A percentile compares a stretch with the other conserved stretches of the same genome.
These are phyloP conservation scores for Torrubiella hemipterigena DNA, from an alignment of 2,329 filamentous ascomycete genomes.

Conservation along the genomic window DNA sequence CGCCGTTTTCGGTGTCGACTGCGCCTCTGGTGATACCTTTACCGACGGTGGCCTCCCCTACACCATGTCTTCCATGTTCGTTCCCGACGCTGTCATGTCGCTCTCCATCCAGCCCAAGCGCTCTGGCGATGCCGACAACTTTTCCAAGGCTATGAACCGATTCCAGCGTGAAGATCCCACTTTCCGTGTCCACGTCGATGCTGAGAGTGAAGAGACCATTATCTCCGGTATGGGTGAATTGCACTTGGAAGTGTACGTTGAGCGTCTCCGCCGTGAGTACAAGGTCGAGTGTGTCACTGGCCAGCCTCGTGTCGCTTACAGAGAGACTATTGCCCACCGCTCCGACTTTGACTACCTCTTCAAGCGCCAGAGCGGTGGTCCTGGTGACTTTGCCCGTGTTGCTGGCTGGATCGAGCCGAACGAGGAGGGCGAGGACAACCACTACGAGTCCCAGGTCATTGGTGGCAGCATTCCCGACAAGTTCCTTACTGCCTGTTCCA, in stretches of 20 bases:
- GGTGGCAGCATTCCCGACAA: slow-evolving; percentile 93
- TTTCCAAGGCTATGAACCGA: slow-evolving; percentile 96
- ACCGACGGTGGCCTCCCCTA: slow-evolving; percentile 88
- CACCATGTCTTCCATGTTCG: slow-evolving; percentile 96
- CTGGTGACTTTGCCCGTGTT: slow-evolving; percentile 90
- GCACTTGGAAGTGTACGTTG: slow-evolving; percentile 93
- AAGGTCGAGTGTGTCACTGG: slow-evolving; percentile 93
- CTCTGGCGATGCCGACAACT: slow-evolving; percentile 82
- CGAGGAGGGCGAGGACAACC: slow-evolving; percentile 58
- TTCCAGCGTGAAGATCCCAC: slow-evolving; percentile 98
- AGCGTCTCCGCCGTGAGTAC: slow-evolving; percentile 94
- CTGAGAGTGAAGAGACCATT: slow-evolving; percentile 90
- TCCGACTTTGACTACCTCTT: slow-evolving; percentile 86
- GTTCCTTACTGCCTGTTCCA: slow-evolving; percentile 86
- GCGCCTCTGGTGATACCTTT: slow-evolving; percentile 95
- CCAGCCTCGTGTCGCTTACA: slow-evolving; percentile 91
- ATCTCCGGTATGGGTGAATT: slow-evolving; percentile 98
- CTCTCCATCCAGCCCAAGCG: slow-evolving; percentile 95
- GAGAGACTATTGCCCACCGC: slow-evolving; percentile 74
- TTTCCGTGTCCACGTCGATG: slow-evolving; percentile 86
- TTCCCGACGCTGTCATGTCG: slow-evolving; percentile 95
- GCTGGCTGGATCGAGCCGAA: slow-evolving; percentile 86
- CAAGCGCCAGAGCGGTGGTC: slow-evolving; percentile 90
- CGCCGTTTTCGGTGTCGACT: slow-evolving; percentile 95
- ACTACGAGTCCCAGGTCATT: slow-evolving; percentile 76